A percentile compares a stretch with the other conserved stretches of the same genome.
Evolutionary conservation across 108 stramenopile species (phyloP).

Genomic region (Skeletonema menzelii): DNA sequence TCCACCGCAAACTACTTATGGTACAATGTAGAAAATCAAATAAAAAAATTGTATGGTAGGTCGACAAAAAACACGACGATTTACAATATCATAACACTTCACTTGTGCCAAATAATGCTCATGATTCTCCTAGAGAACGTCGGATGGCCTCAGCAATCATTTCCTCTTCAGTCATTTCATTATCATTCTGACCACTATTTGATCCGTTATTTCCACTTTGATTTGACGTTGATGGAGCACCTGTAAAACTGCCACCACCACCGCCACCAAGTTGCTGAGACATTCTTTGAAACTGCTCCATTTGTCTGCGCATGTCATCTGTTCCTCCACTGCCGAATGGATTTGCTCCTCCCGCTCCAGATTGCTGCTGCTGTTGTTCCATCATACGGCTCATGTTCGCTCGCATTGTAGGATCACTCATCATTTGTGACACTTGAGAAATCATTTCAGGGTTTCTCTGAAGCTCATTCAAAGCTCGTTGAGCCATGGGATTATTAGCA

Average conservation of each 20-base stretch:
- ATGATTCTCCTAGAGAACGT: constrained; percentile 74
- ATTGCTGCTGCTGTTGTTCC: constrained; percentile 14
- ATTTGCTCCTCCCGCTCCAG: constrained; percentile 14
- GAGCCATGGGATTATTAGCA: constrained; percentile 63
- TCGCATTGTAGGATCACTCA: constrained; percentile 57
- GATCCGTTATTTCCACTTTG: background rate
- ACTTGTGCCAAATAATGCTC: background rate
- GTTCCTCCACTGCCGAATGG: constrained; percentile 18
- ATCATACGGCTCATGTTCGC: constrained; percentile 51
- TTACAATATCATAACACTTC: background rate
- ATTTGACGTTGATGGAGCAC: background rate
- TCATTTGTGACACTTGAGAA: constrained; percentile 59
- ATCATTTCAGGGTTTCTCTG: constrained; percentile 74
- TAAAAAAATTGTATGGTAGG: no score
- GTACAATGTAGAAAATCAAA: no score
- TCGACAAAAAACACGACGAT: background rate
- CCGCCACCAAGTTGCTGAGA: constrained; percentile 20
- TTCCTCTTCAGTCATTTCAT: constrained; percentile 86
- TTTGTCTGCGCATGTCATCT: constrained; percentile 41
- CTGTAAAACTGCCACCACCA: background rate
- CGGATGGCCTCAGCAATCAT: constrained; percentile 92
- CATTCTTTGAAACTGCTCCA: constrained; percentile 34
- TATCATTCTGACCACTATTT: constrained; percentile 12
- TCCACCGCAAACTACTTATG: no score
- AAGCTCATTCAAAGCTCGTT: constrained; percentile 53